Base-by-base conservation (phyloP, 192 early-diverging fungal species). In the Tieghemiomyces parasiticus region DNA sequence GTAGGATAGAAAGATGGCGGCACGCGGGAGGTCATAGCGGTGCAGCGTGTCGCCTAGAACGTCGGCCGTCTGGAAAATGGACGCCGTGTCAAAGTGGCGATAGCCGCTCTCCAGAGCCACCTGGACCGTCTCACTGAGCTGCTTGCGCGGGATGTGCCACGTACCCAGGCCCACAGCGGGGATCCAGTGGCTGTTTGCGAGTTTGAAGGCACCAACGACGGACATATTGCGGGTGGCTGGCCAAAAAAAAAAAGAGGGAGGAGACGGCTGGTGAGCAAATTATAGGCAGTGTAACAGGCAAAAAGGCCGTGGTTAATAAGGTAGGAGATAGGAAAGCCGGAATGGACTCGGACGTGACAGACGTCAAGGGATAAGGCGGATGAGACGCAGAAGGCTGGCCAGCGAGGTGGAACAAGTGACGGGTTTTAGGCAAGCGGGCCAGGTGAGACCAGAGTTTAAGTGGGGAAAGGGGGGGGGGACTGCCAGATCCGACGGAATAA, bases 1-100 rank as follows among this genome's bases (percentile, higher is more conserved):
- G 51, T 61, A 66, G 16, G 76, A 76, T 35, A 68, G 44, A 54
- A 78, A 78, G 9, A 75, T 31, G n/a, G 68, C 29, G 28, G 65
- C 60, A 35, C 75, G 69, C 33, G 42, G 54, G 33, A 67, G 60
- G 14, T 16, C 58, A 4, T 29, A 59, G 6, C 55, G 25, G 33
- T 60, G 45, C n/a, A 73, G 52, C 4, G 63, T 68, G 14, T 63
- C 35, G 19, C 76, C 76, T 45, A 76, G 38, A 16, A 76, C 71
- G 6, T 60, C 26, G 60, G 76, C 76, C 60, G 75, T 78, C 22
- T 42, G 54, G 58, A 73, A 65, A 22, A 51, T 42, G 44, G 44
- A 38, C 16, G 63, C 66, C 63, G 66, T 65, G 35, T 67, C 65
- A 31, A 67, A 32, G 58, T 63, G 65, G 28, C 59, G 46, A n/a